Base-by-base conservation (phyloP, 2,329 filamentous ascomycete genomes). In the Penicillium psychrosexuale region DNA sequence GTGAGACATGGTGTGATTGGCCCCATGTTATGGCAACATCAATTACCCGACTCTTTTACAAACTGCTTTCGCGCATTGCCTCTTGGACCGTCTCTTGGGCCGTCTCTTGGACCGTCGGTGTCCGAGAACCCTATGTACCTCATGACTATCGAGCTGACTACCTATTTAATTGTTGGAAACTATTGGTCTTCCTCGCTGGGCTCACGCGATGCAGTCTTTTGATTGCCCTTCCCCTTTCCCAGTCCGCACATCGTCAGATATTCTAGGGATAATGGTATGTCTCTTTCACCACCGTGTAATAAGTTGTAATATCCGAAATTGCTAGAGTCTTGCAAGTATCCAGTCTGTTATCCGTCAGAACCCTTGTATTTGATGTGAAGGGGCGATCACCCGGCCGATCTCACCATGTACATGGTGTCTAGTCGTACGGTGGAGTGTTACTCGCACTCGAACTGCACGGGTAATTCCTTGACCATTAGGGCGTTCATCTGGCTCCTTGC, bases 361-460 rank as follows among this genome's bases (percentile, higher is more conserved):
- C 81, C 3, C 11, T 70, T 65, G 43, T 85, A 82, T 5, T 75
- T 73, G 51, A 86, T 82, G 66, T 86, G 81, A 31, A 87, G 76
- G 76, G 0, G 75, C 83, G 0, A 85, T 70, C 0, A 86, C 83
- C 38, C 70, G 69, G 1, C 81, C 83, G 61, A 86, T 82, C 3
- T 82, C 3, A 86, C 77, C 1, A 85, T 74, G 61, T 85, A 82
- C 4, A 81, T 81, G 0, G 74, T 77, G 0, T 82, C 83, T 78
- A 84, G 62, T 1, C 81, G 68, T 1, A 85, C 48, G 0, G 82
- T 85, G 2, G 74, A 73, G 60, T 84, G 77, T 59, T 82, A 81
- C 58, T 76, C 74, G 65, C 82, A 85, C 67, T 85, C 83, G 60
- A 85, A 85, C 47, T 78, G 77, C 3, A 86, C 77, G 0, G 83